These are phyloP conservation scores for Aureobasidium subglaciale DNA, from an alignment of 2,329 filamentous ascomycete genomes.

Conservation along the genomic window DNA sequence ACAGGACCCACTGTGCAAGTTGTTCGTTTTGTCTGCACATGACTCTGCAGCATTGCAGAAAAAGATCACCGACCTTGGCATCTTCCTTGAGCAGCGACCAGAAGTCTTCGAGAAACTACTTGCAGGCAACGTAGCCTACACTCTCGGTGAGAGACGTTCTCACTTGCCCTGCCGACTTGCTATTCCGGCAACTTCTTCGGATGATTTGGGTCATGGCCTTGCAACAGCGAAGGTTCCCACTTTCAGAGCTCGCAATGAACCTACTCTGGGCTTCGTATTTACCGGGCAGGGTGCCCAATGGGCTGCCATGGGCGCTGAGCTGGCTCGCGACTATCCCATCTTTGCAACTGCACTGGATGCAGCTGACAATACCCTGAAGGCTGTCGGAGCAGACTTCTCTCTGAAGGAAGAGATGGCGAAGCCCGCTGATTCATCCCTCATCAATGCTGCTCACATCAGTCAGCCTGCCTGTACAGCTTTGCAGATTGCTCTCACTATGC, in stretches of 20 bases:
- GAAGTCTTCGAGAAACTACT: slow-evolving; percentile 4
- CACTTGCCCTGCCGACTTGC: slow-evolving; percentile 5
- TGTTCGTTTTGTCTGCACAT: slow-evolving; percentile 1
- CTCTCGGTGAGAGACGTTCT: background rate
- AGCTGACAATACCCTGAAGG: background rate
- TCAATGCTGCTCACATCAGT: background rate
- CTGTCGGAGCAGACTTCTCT: background rate
- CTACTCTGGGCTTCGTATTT: slow-evolving; percentile 22
- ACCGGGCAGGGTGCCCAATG: slow-evolving; percentile 33
- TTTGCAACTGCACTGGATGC: background rate
- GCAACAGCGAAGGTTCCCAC: background rate
- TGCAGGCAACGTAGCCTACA: slow-evolving; percentile 6
- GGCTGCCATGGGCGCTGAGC: slow-evolving; percentile 23
- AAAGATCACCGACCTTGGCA: slow-evolving; percentile 1
- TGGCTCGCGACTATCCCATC: slow-evolving; percentile 3
- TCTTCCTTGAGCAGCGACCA: slow-evolving; percentile 2
- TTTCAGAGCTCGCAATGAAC: background rate
- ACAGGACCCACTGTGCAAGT: background rate
- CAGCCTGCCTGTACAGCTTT: slow-evolving; percentile 50
- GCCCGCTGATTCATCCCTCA: background rate
- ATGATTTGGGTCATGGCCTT: background rate
- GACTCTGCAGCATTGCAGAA: slow-evolving; percentile 1
- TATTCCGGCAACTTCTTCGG: background rate
- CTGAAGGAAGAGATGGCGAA: slow-evolving; percentile 1
- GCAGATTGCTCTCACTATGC: slow-evolving; percentile 43